A percentile compares a stretch with the other conserved stretches of the same genome.
Evolutionary conservation across 352 stramenopile genomes (phyloP).

Genomic region (Albugo laibachii): DNA sequence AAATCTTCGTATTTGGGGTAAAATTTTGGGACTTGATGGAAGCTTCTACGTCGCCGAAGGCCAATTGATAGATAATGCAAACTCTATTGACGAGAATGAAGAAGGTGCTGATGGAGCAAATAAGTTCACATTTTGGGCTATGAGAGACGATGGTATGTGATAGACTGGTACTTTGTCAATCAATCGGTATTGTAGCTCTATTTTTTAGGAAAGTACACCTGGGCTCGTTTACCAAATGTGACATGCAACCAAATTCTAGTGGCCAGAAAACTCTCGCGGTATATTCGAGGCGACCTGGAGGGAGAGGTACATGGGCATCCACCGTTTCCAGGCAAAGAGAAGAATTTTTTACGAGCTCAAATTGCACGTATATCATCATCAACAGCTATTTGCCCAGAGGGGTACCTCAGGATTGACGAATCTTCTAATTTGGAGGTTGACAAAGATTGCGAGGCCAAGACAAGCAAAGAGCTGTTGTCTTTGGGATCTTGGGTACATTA

Average conservation of each 20-base stretch:
- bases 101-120: constrained; percentile 54
- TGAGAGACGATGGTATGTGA: constrained; percentile 48
- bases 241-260: constrained; percentile 54
- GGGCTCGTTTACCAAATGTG: constrained; percentile 64
- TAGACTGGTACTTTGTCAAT: constrained; percentile 1
- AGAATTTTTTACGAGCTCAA: constrained; percentile 73
- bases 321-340: constrained; percentile 74
- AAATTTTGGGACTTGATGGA: constrained; percentile 39
- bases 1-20: constrained; percentile 78
- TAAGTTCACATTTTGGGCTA: constrained; percentile 82
- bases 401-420: constrained; percentile 68
- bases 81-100: constrained; percentile 46
- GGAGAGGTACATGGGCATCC: constrained; percentile 58
- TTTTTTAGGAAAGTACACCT: constrained; percentile 26
- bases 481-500: constrained; percentile 76
- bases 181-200: neutral
- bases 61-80: constrained; percentile 18
- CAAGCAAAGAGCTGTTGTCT: constrained; percentile 42
- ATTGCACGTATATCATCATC: constrained; percentile 76
- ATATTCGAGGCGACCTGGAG: constrained; percentile 67
- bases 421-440: constrained; percentile 33
- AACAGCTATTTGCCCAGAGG: constrained; percentile 61
- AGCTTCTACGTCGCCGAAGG: constrained; percentile 80
- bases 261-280: constrained; percentile 55
- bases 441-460: constrained; percentile 54